Evolutionary conservation across 306 rosid genomes (phyloP).

Genomic region (Prunus mongolica): DNA sequence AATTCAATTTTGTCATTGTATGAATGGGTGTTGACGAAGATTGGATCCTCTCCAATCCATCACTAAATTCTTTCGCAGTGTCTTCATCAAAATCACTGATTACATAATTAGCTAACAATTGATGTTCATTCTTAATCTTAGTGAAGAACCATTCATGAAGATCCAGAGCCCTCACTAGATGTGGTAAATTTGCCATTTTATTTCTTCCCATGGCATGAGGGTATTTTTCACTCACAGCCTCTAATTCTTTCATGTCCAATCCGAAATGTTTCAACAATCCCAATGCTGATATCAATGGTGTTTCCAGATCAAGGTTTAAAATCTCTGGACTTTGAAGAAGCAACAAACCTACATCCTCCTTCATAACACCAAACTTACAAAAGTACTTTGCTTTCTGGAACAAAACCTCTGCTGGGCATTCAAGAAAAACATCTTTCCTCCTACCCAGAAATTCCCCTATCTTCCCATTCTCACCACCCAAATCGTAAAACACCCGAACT

Average conservation of each 20-base stretch:
- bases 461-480: constrained; percentile 41
- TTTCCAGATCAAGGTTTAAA: constrained; percentile 50
- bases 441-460: constrained; percentile 40
- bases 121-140: constrained; percentile 47
- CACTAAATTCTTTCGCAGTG: constrained; percentile 26
- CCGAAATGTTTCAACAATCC: constrained; percentile 61
- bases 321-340: constrained; percentile 47
- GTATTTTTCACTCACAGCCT: constrained; percentile 27
- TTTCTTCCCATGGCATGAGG: constrained; percentile 58
- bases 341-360: constrained; percentile 47
- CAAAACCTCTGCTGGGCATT: constrained; percentile 45
- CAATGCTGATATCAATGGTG: constrained; percentile 38
- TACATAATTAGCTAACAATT: constrained; percentile 41
- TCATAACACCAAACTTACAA: constrained; percentile 46
- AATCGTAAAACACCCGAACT: constrained; percentile 55
- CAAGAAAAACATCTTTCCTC: constrained; percentile 44
- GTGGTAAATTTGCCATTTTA: constrained; percentile 60
- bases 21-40: constrained; percentile 37
- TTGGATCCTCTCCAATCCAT: constrained; percentile 37
- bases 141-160: constrained; percentile 61
- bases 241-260: constrained; percentile 27
- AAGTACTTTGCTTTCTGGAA: constrained; percentile 41
- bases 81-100: constrained; percentile 37
- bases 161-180: constrained; percentile 62
- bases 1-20: constrained; percentile 53